Conservation (phyloP, 108 stramenopile genomes). For the Discostella stelligeroides region DNA sequence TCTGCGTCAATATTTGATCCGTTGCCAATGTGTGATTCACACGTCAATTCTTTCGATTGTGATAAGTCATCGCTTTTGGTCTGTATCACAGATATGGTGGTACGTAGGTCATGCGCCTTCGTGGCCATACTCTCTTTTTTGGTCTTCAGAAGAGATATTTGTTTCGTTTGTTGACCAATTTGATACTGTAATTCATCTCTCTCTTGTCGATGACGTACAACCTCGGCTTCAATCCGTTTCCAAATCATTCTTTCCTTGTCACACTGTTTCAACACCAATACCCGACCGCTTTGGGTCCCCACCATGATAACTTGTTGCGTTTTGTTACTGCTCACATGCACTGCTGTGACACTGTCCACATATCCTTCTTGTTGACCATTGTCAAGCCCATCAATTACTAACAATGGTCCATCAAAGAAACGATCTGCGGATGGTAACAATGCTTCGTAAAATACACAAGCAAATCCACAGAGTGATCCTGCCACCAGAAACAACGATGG, state of each 20-base stretch:
- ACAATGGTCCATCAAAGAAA: slow-evolving; percentile 41
- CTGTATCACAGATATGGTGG: slow-evolving; percentile 11
- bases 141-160: slow-evolving; percentile 19
- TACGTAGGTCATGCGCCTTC: neutral
- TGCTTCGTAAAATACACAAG: slow-evolving; percentile 47
- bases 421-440: neutral
- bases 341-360: slow-evolving; percentile 47
- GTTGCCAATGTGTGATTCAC: neutral
- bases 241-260: slow-evolving; percentile 3
- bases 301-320: slow-evolving; percentile 19
- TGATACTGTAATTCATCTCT: slow-evolving; percentile 5
- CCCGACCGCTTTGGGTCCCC: slow-evolving; percentile 38
- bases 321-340: slow-evolving; percentile 12
- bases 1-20: neutral
- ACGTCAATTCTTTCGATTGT: neutral
- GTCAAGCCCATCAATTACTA: slow-evolving; percentile 45
- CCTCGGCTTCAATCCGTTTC: slow-evolving; percentile 4
- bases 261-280: slow-evolving; percentile 30
- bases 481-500: slow-evolving; percentile 34
- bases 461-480: slow-evolving; percentile 51
- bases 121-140: slow-evolving; percentile 16
- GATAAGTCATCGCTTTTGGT: slow-evolving; percentile 12
- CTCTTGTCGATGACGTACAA: neutral
- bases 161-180: slow-evolving; percentile 5
- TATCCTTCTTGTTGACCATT: slow-evolving; percentile 19